phyloP scores from a whole-genome alignment of 179 eudicot species.

The Silene coronaria region DNA sequence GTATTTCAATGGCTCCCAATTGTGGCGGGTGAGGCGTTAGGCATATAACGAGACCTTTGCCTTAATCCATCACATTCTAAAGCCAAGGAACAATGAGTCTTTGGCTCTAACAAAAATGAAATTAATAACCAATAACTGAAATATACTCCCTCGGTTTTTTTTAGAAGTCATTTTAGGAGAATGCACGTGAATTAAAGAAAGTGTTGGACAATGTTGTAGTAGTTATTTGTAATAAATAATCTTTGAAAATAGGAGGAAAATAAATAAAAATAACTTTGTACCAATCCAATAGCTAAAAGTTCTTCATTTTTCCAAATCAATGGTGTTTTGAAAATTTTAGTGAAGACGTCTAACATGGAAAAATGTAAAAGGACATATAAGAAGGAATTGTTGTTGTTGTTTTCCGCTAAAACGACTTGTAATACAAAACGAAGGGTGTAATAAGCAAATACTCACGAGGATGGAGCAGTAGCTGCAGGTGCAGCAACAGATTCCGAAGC shows the following conservation, averaged over 20 bases:
- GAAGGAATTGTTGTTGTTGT: too few species aligned
- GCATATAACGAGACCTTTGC: not conserved
- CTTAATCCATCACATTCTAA: slow-evolving; percentile 1
- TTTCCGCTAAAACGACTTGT: too few species aligned
- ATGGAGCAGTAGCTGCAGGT: slow-evolving; percentile 35
- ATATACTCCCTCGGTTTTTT: not conserved
- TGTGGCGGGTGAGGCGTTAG: not conserved
- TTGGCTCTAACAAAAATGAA: not conserved
- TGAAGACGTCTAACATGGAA: not conserved
- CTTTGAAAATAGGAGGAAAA: too few species aligned
- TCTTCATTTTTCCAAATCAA: too few species aligned
- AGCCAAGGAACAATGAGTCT: not conserved
- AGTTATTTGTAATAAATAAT: too few species aligned
- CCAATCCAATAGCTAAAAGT: too few species aligned
- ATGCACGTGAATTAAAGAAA: too few species aligned
- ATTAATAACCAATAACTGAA: not conserved
- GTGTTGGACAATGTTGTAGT: too few species aligned
- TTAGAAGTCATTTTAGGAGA: too few species aligned
- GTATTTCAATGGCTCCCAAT: not conserved
- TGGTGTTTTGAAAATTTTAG: too few species aligned
- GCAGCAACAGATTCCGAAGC: slow-evolving; percentile 41
- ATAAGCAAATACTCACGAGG: slow-evolving; percentile 44
- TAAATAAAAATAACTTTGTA: too few species aligned
- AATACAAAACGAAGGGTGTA: not conserved
- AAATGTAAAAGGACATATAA: too few species aligned